Percentiles rank a stretch among this genome's conserved stretches.
These are phyloP conservation scores for Podila clonocystis DNA, from an alignment of 192 early-diverging fungal genomes.

Conservation along the genomic window DNA sequence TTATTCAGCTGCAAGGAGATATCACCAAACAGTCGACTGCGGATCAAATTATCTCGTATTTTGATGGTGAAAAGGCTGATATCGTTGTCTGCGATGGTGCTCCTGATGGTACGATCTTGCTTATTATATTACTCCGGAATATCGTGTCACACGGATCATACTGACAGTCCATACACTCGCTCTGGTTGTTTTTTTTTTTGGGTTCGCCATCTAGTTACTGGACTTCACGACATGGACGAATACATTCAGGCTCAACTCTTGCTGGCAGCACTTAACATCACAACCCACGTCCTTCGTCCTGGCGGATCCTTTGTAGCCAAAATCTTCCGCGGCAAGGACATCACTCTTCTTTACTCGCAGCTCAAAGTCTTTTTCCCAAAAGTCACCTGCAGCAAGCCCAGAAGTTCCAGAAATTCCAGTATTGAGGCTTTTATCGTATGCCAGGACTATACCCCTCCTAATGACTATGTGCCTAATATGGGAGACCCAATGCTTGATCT, in stretches of 20 bases:
- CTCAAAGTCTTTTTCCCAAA: constrained; percentile 91
- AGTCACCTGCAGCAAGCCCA: constrained; percentile 93
- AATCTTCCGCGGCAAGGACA: constrained; percentile 97
- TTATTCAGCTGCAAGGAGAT: constrained; percentile 97
- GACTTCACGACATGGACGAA: constrained; percentile 98
- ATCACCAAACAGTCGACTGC: constrained; percentile 96
- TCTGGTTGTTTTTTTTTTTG: neutral
- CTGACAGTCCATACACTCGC: neutral
- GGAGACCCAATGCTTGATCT: constrained; percentile 88
- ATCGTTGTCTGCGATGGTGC: constrained; percentile 97
- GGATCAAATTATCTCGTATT: constrained; percentile 88
- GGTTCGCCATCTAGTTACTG: constrained; percentile 81
- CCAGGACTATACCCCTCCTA: constrained; percentile 87
- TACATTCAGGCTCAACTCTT: constrained; percentile 98
- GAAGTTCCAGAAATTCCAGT: constrained; percentile 92
- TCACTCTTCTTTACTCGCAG: constrained; percentile 90
- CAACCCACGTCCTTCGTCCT: constrained; percentile 87
- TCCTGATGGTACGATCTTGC: constrained; percentile 75
- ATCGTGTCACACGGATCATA: neutral
- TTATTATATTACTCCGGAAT: neutral
- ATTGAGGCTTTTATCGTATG: constrained; percentile 95
- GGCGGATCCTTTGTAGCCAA: constrained; percentile 98
- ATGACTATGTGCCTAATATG: constrained; percentile 89
- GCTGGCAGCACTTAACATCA: constrained; percentile 96
- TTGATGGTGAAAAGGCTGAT: constrained; percentile 90